A percentile compares a stretch with the other conserved stretches of the same genome.
phyloP scores from a whole-genome alignment of 139 green algal species.

The Picochlorum costavermella region DNA sequence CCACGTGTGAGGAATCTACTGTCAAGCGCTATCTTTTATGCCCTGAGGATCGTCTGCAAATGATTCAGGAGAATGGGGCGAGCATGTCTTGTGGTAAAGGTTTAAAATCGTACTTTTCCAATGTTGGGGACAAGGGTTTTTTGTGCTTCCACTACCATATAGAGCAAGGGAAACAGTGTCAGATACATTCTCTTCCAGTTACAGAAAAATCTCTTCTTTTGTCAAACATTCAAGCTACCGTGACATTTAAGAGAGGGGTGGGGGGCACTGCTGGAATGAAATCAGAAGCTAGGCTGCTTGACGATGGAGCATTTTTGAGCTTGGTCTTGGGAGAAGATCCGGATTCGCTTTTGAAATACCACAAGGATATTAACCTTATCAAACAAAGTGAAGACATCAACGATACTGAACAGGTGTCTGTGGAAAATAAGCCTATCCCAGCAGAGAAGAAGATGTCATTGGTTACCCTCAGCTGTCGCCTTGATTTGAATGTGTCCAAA shows the following conservation, averaged over 20 bases:
- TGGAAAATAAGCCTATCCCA: not conserved
- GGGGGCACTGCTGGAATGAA: constrained; percentile 51
- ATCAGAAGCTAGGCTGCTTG: constrained; percentile 28
- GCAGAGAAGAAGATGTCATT: constrained; percentile 29
- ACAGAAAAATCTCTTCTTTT: not conserved
- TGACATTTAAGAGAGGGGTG: constrained; percentile 46
- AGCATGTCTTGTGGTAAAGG: not conserved
- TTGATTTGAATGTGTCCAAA: constrained; percentile 53
- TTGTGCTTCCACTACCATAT: constrained; percentile 35
- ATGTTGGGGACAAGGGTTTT: constrained; percentile 23
- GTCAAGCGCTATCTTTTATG: constrained; percentile 39
- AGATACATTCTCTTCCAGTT: not conserved
- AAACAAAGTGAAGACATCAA: not conserved
- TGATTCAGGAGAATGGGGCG: constrained; percentile 9
- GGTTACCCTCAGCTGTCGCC: constrained; percentile 43
- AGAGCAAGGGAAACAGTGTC: too few relatives aligned
- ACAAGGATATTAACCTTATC: constrained; percentile 2
- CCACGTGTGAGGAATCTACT: constrained; percentile 13
- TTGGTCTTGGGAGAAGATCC: constrained; percentile 11
- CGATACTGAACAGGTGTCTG: not conserved
- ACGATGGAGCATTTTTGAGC: constrained; percentile 16
- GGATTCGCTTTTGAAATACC: not conserved
- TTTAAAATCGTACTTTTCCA: constrained; percentile 18
- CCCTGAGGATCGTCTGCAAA: not conserved
- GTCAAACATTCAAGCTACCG: constrained; percentile 32